Percentiles rank a stretch among this genome's conserved stretches.
Evolutionary conservation across 177 flowering plant genomes (phyloP).

Genomic region (Vitis hybrid): DNA sequence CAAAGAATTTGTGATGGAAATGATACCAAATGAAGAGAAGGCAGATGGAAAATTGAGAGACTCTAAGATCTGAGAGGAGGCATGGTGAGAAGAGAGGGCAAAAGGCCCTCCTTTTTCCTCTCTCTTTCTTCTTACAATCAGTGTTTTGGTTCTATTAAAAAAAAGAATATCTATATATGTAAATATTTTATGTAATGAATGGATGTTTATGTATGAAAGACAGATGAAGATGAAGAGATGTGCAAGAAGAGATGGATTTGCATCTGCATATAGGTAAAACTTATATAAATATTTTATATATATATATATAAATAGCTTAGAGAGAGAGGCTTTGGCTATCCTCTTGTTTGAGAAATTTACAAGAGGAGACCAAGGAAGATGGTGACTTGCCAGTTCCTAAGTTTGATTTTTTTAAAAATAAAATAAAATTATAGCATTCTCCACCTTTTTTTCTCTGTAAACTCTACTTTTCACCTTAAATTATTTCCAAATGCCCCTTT

Average conservation of each 20-base stretch:
- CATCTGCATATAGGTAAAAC: constrained; percentile 3
- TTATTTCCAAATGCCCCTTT: not conserved
- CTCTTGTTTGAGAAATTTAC: constrained; percentile 26
- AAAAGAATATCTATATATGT: constrained; percentile 1
- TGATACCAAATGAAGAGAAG: constrained; percentile 29
- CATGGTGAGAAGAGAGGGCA: constrained; percentile 55
- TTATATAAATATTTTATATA: not conserved
- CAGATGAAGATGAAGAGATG: constrained; percentile 12
- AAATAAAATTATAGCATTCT: not conserved
- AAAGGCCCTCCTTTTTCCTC: constrained; percentile 36
- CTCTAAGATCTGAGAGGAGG: constrained; percentile 70
- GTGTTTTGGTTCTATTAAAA: not conserved
- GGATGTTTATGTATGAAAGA: constrained; percentile 9
- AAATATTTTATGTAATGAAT: constrained; percentile 7
- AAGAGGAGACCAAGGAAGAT: constrained; percentile 23
- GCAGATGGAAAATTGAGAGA: constrained; percentile 37
- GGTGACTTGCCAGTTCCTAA: constrained; percentile 19
- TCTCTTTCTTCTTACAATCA: constrained; percentile 17
- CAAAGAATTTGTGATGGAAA: constrained; percentile 5
- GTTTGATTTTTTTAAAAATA: not conserved
- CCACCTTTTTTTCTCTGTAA: not conserved
- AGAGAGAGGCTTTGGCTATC: constrained; percentile 15
- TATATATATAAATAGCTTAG: constrained; percentile 8
- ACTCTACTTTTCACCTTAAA: not conserved
- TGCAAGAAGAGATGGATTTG: constrained; percentile 17